Percentiles rank a stretch among this genome's conserved stretches.
Evolutionary conservation across 768 basidiomycete genomes (phyloP).

Genomic region (Cystofilobasidium macerans): DNA sequence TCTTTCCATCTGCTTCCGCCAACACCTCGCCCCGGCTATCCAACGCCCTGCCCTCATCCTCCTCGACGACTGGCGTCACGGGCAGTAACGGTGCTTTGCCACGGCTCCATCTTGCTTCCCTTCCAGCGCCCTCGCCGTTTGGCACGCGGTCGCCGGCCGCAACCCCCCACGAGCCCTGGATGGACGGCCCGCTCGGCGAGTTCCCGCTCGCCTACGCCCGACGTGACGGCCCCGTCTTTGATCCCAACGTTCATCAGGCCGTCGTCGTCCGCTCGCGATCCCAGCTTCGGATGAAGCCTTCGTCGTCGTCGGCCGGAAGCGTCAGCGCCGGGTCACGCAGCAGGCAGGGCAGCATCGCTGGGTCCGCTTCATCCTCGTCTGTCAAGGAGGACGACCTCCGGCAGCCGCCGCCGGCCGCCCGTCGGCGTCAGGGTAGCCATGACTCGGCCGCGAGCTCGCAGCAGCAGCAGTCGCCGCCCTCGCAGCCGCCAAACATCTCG

Average conservation of each 20-base stretch:
- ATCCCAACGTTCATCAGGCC: slow-evolving; percentile 10
- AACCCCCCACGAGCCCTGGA: slow-evolving; percentile 23
- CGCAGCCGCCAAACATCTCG: not conserved
- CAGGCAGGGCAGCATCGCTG: slow-evolving; percentile 12
- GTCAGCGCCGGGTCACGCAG: too few relatives aligned
- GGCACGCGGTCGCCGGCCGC: slow-evolving; percentile 11
- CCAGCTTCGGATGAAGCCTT: not conserved
- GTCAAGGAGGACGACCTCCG: slow-evolving; percentile 3
- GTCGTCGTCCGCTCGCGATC: slow-evolving; percentile 1
- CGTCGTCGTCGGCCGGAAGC: too few relatives aligned
- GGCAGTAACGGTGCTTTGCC: too few relatives aligned
- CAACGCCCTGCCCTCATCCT: not conserved
- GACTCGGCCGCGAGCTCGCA: not conserved
- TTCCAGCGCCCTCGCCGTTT: slow-evolving; percentile 8
- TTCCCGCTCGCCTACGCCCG: slow-evolving; percentile 24
- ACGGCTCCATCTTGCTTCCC: not conserved
- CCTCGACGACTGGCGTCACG: too few relatives aligned
- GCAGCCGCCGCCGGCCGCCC: not conserved
- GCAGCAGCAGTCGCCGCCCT: not conserved
- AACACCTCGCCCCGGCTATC: slow-evolving; percentile 12
- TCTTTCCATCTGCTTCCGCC: not conserved
- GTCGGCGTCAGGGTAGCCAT: not conserved
- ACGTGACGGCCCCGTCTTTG: slow-evolving; percentile 10
- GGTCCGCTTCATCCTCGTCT: too few relatives aligned
- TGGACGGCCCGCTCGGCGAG: slow-evolving; percentile 25